Evolutionary conservation across 805 yeast genomes (phyloP).

Genomic region (Candida chilensis): DNA sequence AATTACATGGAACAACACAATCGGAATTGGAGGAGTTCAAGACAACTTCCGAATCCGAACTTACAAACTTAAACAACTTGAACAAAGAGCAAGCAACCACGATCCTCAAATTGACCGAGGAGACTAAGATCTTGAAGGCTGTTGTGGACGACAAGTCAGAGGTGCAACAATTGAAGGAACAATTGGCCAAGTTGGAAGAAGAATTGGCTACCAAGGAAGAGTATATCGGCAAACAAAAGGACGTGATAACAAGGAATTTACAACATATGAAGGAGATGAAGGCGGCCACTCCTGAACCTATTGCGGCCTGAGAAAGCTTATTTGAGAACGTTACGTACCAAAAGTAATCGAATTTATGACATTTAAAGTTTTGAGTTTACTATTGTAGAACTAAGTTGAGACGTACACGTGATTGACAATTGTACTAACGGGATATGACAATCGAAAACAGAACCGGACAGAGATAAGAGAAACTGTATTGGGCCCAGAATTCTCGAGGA

Average conservation of each 20-base stretch:
- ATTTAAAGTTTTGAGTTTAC: too few relatives aligned
- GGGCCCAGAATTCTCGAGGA: too few relatives aligned
- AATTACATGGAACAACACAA: not conserved
- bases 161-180: not conserved
- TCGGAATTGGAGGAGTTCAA: not conserved
- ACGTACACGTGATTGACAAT: too few relatives aligned
- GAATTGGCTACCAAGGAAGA: slow-evolving; percentile 1
- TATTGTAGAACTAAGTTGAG: too few relatives aligned
- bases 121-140: not conserved
- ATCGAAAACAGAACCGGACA: too few relatives aligned
- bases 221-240: slow-evolving; percentile 4
- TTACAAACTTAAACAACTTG: slow-evolving; percentile 1
- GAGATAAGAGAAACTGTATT: too few relatives aligned
- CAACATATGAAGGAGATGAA: slow-evolving; percentile 3
- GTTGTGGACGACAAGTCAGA: not conserved
- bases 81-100: slow-evolving; percentile 2
- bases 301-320: too few relatives aligned
- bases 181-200: not conserved
- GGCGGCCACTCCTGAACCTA: too few relatives aligned
- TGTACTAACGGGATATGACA: too few relatives aligned
- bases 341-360: too few relatives aligned
- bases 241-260: slow-evolving; percentile 3
- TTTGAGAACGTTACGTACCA: too few relatives aligned
- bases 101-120: not conserved
- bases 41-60: slow-evolving; percentile 2